Percentiles rank a stretch among this genome's conserved stretches.
phyloP scores from a whole-genome alignment of 768 basidiomycete genomes.

The Dentipellis fragilis region DNA sequence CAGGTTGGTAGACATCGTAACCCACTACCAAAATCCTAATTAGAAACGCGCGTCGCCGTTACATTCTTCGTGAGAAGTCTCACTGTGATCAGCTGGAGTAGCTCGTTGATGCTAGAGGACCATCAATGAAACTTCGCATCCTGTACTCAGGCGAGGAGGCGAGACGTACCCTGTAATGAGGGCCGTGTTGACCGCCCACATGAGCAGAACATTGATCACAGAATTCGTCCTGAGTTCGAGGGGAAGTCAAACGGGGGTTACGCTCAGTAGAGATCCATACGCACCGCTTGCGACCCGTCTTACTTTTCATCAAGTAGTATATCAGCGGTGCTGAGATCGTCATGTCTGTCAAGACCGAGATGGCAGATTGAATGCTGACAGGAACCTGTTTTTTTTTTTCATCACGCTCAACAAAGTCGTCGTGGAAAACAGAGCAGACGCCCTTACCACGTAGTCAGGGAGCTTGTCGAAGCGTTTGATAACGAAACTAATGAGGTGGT shows the following conservation, averaged over 20 bases:
- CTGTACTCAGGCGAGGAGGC: no score
- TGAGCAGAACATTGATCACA: conserved; percentile 3
- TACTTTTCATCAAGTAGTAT: conserved; percentile 7
- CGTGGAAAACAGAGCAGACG: no score
- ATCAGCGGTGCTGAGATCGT: conserved; percentile 6
- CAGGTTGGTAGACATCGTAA: conserved; percentile 1
- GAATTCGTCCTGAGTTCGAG: neutral
- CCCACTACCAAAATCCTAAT: neutral
- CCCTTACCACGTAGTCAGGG: neutral
- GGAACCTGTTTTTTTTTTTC: neutral
- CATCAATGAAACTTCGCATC: no score
- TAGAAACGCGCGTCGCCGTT: no score
- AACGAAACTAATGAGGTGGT: neutral
- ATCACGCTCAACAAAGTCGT: neutral
- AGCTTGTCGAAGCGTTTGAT: neutral
- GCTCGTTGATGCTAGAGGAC: neutral
- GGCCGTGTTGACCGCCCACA: conserved; percentile 4
- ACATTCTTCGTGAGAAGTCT: neutral
- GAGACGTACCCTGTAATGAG: conserved; percentile 1
- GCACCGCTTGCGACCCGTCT: neutral
- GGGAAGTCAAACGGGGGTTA: neutral
- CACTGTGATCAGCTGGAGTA: conserved; percentile 4
- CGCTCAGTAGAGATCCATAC: neutral
- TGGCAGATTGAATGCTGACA: neutral
- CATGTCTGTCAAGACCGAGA: neutral